Evolutionary conservation across 2,329 filamentous ascomycete species (phyloP), one percentile per base, ranked within the genome.

Genomic region (Fusarium zealandicum): DNA sequence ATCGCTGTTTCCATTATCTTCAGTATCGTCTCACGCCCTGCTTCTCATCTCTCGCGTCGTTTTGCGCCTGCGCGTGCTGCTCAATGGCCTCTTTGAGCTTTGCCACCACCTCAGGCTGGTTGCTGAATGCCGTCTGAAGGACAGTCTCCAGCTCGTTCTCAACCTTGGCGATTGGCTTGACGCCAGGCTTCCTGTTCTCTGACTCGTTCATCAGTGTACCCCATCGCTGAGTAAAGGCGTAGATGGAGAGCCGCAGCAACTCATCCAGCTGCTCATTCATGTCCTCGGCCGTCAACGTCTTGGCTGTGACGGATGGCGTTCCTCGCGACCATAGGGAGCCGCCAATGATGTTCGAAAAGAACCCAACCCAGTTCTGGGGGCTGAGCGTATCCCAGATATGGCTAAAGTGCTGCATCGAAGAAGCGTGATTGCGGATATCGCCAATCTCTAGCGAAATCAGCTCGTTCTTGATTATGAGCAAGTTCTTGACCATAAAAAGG

Each of bases 391-490:
- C 83, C 84, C 85, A 88, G 33, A 88, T 87, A 57, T 83, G 83
- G 13, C 80, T 75, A 65, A 88, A 87, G 65, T 88, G 84, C 63
- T 87, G 83, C 77, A 84, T 80, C 5, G 73, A 71, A 20, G 64
- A 54, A 11, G 69, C 55, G 37, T 82, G 78, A 49, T 81, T 82
- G 54, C 84, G 78, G 13, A 86, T 81, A 61, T 87, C 84, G 44
- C 84, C 93, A 63, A 99, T 97, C 75, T 99, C 95, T 57, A 99
- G 92, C 9, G 93, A 93, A 20, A 99, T 87, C 44, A 99, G 90
- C 71, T 97, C 91, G 70, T 97, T 96, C 74, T 98, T 98, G 44
- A 99, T 84, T 42, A 97, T 88, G 42, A 99, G 88, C 2, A 99
- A 82, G 71, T 99, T 96, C 66, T 93, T 95, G 66, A 99, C 88